Percentiles rank a stretch among this genome's conserved stretches.
Conservation (phyloP, 768 basidiomycete species). For the Melanogaster broomeanus region DNA sequence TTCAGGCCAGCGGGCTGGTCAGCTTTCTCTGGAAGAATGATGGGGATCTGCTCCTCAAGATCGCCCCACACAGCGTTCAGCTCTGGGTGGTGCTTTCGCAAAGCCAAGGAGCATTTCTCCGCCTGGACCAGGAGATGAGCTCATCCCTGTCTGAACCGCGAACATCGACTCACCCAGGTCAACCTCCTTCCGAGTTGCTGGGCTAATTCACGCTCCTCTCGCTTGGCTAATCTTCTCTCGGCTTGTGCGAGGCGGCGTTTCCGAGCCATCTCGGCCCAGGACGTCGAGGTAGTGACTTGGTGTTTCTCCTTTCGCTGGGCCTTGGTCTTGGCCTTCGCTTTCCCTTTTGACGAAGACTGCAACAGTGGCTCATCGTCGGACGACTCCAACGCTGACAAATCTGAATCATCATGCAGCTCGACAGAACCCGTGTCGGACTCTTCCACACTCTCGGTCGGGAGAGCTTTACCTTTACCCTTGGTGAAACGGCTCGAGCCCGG, state of each 20-base stretch:
- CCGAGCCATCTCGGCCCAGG: constrained; percentile 10
- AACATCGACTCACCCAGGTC: constrained; percentile 55
- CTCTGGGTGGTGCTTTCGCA: constrained; percentile 76
- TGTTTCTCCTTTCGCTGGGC: constrained; percentile 15
- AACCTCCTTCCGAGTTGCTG: constrained; percentile 70
- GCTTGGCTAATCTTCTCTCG: constrained; percentile 34
- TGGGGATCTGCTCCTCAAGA: constrained; percentile 59
- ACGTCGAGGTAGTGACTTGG: constrained; percentile 1
- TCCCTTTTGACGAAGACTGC: constrained; percentile 30
- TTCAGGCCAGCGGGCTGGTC: constrained; percentile 84
- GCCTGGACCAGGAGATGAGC: constrained; percentile 48
- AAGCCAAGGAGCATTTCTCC: constrained; percentile 64
- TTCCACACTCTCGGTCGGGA: constrained; percentile 9
- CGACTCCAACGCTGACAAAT: constrained; percentile 6
- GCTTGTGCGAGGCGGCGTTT: constrained; percentile 16
- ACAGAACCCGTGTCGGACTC: constrained; percentile 5
- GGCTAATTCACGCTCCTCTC: constrained; percentile 52
- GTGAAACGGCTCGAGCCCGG: constrained; percentile 47
- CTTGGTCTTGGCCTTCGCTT: constrained; percentile 33
- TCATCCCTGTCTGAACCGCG: constrained; percentile 4
- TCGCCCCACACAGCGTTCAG: constrained; percentile 88
- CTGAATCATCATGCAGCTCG: constrained; percentile 10
- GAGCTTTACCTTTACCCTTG: constrained; percentile 19
- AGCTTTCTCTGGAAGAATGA: constrained; percentile 66
- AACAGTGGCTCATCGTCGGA: constrained; percentile 11